Base-by-base conservation (phyloP, 495 filamentous ascomycete species). In the Penicillium ucsense region DNA sequence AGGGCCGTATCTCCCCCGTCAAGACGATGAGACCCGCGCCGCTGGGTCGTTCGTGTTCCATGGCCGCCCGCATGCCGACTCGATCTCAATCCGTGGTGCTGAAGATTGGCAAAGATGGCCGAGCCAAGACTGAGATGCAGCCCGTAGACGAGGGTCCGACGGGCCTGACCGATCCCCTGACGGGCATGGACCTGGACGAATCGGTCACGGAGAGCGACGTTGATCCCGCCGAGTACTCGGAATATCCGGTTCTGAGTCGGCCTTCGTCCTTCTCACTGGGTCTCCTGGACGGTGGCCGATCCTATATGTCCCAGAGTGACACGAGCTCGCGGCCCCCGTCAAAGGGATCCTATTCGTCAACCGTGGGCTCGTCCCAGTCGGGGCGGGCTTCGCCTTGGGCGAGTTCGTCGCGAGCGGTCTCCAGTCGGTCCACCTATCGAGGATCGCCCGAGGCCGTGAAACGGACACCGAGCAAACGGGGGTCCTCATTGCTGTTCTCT, bases 91-190 rank as follows among this genome's bases (percentile, higher is more conserved):
- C 71, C 4, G 79, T 88, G 4, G 80, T 79, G 33, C 80, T 90
- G 45, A 81, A 72, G 8, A 86, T 90, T 53, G 85, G 86, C 56
- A 72, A 77, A 34, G 81, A 80, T 54, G 85, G 86, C 5, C 70
- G 83, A 39, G 86, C 86, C 20, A 81, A 80, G 48, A 78, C 84
- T 5, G 82, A 88, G 59, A 85, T 83, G 48, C 79, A 80, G 32
- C 54, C 82, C 3, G 63, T 84, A 8, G 60, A 73, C 20, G 71
- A 78, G 27, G 43, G 62, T 56, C 48, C 58, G 4, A 69, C 66
- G 5, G 66, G 65, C 0, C 47, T 72, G 52, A 70, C 68, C 0
- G 67, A 73, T 54, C 64, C 66, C 8, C 54, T 67, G 38, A 62
- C 58, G 1, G 63, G 59, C 3, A 71, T 74, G 65, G 72, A 73